Conservation (phyloP, 768 basidiomycete genomes). For the Russula abietina region DNA sequence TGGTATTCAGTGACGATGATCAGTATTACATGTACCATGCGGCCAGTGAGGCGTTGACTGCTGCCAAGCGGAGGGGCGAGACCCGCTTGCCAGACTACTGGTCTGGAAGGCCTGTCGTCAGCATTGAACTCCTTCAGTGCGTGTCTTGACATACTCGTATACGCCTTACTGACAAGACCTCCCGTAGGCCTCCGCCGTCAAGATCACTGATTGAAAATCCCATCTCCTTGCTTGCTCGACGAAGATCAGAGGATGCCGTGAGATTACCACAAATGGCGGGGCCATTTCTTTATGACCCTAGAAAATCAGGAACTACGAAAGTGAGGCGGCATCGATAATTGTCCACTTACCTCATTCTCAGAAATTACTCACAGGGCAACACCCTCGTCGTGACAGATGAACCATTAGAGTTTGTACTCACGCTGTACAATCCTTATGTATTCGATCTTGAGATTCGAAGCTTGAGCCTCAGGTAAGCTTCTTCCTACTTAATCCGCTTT, state of each 20-base stretch:
- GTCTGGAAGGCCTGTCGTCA: conserved; percentile 75
- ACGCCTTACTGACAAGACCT: conserved; percentile 2
- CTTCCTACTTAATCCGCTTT: not conserved
- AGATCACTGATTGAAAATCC: conserved; percentile 73
- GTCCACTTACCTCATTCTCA: not conserved
- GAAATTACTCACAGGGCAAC: conserved; percentile 40
- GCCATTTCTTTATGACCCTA: conserved; percentile 90
- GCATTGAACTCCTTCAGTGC: conserved; percentile 73
- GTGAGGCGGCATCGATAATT: conserved; percentile 35
- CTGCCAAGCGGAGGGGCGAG: conserved; percentile 74
- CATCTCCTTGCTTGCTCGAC: conserved; percentile 44
- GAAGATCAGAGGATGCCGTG: conserved; percentile 31
- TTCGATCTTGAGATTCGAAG: conserved; percentile 88
- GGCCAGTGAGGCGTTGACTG: conserved; percentile 63
- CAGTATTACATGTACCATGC: conserved; percentile 76
- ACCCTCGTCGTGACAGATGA: conserved; percentile 78
- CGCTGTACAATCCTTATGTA: conserved; percentile 85
- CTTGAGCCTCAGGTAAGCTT: conserved; percentile 66
- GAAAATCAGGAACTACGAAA: conserved; percentile 53
- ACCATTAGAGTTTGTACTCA: conserved; percentile 70
- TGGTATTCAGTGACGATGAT: conserved; percentile 63
- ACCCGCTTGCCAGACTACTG: conserved; percentile 73
- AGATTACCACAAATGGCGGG: conserved; percentile 55
- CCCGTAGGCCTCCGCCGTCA: conserved; percentile 56
- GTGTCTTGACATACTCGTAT: conserved; percentile 27